Evolutionary conservation across 2,329 filamentous ascomycete species (phyloP).

Genomic region (Neonectria coccinea): DNA sequence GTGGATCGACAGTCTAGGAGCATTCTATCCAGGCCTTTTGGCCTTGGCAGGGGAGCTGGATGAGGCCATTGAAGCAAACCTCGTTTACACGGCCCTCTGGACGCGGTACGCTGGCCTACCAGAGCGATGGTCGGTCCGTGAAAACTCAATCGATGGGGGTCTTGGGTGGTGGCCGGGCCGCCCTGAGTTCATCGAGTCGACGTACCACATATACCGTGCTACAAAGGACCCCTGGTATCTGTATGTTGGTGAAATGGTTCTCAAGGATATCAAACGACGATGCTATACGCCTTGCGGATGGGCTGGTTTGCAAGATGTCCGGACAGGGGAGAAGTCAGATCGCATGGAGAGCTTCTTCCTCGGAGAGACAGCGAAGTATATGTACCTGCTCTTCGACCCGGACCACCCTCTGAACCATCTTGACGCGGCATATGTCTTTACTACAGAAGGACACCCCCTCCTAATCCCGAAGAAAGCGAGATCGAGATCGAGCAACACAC

Average conservation of each 20-base stretch:
- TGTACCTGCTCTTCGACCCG: slow-evolving; percentile 90
- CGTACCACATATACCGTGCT: slow-evolving; percentile 93
- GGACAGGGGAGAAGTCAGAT: slow-evolving; percentile 86
- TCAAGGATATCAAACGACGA: slow-evolving; percentile 86
- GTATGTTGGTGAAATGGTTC: slow-evolving; percentile 94
- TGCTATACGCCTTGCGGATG: slow-evolving; percentile 94
- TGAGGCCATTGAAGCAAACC: slow-evolving; percentile 88
- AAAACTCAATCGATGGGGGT: slow-evolving; percentile 85
- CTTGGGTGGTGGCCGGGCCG: slow-evolving; percentile 95
- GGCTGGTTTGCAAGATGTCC: slow-evolving; percentile 87
- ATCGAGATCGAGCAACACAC: slow-evolving; percentile 20
- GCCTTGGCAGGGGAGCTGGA: slow-evolving; percentile 89
- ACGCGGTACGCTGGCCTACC: slow-evolving; percentile 93
- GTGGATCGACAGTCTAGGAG: slow-evolving; percentile 96
- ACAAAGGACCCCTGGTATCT: slow-evolving; percentile 97
- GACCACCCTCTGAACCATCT: slow-evolving; percentile 88
- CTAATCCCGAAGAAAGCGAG: slow-evolving; percentile 72
- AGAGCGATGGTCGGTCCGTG: slow-evolving; percentile 90
- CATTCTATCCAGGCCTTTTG: slow-evolving; percentile 92
- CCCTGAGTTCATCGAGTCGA: slow-evolving; percentile 97
- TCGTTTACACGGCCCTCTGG: slow-evolving; percentile 94
- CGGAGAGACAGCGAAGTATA: slow-evolving; percentile 94
- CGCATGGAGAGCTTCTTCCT: slow-evolving; percentile 99
- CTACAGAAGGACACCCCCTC: slow-evolving; percentile 94
- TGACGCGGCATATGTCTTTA: slow-evolving; percentile 91